Base-by-base conservation (phyloP, 2,329 filamentous ascomycete genomes). In the Phyllosticta citrichinensis region DNA sequence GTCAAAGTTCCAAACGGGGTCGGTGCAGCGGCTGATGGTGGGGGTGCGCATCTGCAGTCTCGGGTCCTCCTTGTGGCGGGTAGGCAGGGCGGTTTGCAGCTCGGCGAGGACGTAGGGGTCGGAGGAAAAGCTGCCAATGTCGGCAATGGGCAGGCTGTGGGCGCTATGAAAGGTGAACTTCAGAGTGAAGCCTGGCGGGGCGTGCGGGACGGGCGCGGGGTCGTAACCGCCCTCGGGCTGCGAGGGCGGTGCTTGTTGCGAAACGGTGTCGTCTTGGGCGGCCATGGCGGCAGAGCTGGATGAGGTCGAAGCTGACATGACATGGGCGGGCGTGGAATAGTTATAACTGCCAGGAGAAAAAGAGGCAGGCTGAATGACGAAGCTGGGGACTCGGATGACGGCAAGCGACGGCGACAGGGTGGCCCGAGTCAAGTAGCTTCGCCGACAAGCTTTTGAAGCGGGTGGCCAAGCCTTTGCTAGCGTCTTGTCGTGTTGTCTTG, bases 51-150 rank as follows among this genome's bases (percentile, higher is more conserved):
- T 83, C 22, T 79, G 79, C 33, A 96, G 76, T 22, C 84, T 81
- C 0, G 91, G 88, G 69, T 97, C 91, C 70, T 96, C 89, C 72
- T 93, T 93, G 75, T 96, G 91, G 40, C 91, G 80, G 66, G 83
- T 86, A 0, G 85, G 85, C n/a, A 91, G 76, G 19, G 80, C 77
- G 1, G 88, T 86, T 35, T 80, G 85, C 62, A 97, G 77, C n/a
- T 89, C 88, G 35, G 90, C 89, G 14, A 83, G 76, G 50, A 96
- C 78, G 70, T 86, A 97, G 0, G 93, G 91, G 71, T 97, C 93
- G 2, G 91, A 90, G 2, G 90, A 88, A 35, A 87, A 80, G 11
- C 85, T 85, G 68, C 84, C 82, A 66, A 96, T 78, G 74, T 97
- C 93, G 61, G 88, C 89, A 54, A 89, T 83, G 1, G 93, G 91